Percentiles rank a stretch among this genome's conserved stretches.
Conservation (phyloP, 495 filamentous ascomycete genomes). For the Penicillium fimorum region DNA sequence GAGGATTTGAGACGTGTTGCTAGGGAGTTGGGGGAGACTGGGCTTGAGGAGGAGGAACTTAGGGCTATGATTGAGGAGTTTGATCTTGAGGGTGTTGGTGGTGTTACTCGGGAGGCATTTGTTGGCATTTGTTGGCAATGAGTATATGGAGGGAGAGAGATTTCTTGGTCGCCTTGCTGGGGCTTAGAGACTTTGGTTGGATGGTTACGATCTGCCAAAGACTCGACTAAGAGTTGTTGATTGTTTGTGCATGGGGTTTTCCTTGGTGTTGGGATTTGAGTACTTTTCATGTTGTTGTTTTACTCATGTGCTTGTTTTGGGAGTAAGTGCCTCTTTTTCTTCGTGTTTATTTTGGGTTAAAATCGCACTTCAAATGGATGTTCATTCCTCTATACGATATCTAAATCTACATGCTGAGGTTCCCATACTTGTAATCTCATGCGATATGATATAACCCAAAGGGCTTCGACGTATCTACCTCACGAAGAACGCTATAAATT, state of each 20-base stretch:
- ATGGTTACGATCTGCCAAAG: background rate
- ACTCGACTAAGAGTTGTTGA: background rate
- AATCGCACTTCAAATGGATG: slow-evolving; percentile 2
- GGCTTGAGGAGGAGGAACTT: slow-evolving; percentile 87
- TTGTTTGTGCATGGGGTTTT: slow-evolving; percentile 18
- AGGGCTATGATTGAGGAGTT: slow-evolving; percentile 98
- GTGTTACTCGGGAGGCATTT: slow-evolving; percentile 88
- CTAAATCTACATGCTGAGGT: background rate
- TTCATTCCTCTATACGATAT: background rate
- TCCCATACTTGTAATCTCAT: background rate
- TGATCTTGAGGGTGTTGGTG: slow-evolving; percentile 88
- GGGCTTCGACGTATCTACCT: background rate
- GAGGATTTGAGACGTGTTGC: slow-evolving; percentile 85
- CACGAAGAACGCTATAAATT: background rate
- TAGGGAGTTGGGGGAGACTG: slow-evolving; percentile 83
- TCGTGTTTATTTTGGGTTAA: slow-evolving; percentile 5
- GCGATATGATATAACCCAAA: background rate
- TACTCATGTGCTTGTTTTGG: slow-evolving; percentile 13
- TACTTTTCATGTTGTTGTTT: slow-evolving; percentile 12
- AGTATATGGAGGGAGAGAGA: slow-evolving; percentile 1
- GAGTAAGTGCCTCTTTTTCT: slow-evolving; percentile 2
- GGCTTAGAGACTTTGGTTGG: slow-evolving; percentile 2
- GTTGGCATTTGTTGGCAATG: slow-evolving; percentile 70
- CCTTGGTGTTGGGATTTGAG: slow-evolving; percentile 16
- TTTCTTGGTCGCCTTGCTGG: background rate